Percentiles rank a stretch among this genome's conserved stretches.
Conservation (phyloP, 306 rosid genomes). For the Hylodesmum podocarpum region DNA sequence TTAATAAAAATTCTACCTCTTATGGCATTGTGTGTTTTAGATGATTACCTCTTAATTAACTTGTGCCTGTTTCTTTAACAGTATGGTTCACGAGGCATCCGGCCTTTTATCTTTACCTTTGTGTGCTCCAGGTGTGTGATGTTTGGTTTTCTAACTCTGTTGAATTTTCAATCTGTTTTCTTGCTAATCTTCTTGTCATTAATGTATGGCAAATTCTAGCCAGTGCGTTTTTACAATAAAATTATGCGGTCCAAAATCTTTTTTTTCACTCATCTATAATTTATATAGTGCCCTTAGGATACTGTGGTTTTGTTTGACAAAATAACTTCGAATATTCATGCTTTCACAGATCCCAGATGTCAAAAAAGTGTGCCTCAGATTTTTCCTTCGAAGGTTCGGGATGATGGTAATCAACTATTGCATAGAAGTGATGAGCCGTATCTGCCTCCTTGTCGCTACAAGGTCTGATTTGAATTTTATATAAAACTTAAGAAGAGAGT, state of each 20-base stretch:
- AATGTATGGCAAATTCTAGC: too few relatives aligned
- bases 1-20: neutral
- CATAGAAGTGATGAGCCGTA: constrained; percentile 51
- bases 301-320: constrained; percentile 5
- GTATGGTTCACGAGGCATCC: constrained; percentile 22
- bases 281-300: too few relatives aligned
- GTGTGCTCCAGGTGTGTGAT: constrained; percentile 36
- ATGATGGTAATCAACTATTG: constrained; percentile 26
- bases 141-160: neutral
- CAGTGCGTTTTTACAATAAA: too few relatives aligned
- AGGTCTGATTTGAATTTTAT: constrained; percentile 34
- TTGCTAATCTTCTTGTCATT: neutral
- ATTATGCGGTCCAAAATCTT: too few relatives aligned
- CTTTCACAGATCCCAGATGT: constrained; percentile 33
- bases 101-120: constrained; percentile 21
- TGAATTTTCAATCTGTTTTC: neutral
- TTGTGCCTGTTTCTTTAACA: constrained; percentile 32
- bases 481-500: neutral
- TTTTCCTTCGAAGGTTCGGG: neutral
- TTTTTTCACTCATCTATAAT: too few relatives aligned
- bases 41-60: neutral
- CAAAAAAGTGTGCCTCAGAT: constrained; percentile 10
- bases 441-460: constrained; percentile 46
- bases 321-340: neutral
- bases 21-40: neutral